These are phyloP conservation scores for Eucalyptus victrix DNA, from an alignment of 345 rosid genomes.

Conservation along the genomic window DNA sequence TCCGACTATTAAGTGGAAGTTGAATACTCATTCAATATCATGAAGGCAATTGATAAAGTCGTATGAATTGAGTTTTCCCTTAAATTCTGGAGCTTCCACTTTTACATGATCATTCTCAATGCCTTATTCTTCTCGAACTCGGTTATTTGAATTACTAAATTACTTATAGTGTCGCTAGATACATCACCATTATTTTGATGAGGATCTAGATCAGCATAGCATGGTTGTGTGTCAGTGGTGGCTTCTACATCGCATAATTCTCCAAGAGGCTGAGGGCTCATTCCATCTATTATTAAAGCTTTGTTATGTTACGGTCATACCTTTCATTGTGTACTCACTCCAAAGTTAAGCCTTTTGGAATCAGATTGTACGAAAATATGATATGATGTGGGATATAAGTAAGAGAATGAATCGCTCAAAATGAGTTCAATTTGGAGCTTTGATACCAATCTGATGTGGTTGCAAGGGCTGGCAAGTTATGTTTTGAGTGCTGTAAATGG, in stretches of 20 bases:
- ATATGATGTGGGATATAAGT: not conserved
- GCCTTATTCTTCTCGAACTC: not conserved
- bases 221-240: not conserved
- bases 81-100: not conserved
- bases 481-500: not conserved
- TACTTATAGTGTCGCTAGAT: not conserved
- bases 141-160: not conserved
- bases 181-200: not conserved
- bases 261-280: not conserved
- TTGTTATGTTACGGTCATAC: not conserved
- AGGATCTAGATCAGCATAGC: not conserved
- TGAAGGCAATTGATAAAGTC: not conserved
- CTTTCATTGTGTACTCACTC: not conserved
- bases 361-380: not conserved
- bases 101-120: not conserved
- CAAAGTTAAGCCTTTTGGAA: not conserved
- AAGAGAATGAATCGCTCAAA: not conserved
- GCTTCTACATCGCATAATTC: not conserved
- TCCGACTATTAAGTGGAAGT: no score
- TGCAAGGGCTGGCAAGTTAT: not conserved
- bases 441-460: not conserved
- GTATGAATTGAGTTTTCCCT: not conserved
- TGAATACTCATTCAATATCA: no score
- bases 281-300: not conserved
- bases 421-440: not conserved